Percentiles rank a stretch among this genome's conserved stretches.
phyloP scores from a whole-genome alignment of 805 yeast genomes.

The Kodamaea fukazawae region DNA sequence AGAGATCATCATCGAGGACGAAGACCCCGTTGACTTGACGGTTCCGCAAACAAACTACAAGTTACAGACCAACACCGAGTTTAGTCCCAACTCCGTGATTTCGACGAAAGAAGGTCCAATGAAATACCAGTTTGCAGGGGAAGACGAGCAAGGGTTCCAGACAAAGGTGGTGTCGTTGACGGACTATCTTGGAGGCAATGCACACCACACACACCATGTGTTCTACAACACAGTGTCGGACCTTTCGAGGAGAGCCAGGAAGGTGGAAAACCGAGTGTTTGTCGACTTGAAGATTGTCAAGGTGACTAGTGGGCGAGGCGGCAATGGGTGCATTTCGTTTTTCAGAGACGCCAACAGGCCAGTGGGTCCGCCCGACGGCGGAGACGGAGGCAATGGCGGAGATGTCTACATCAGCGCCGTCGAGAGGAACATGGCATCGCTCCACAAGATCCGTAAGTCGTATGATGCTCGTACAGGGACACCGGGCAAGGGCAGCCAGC shows the following conservation, averaged over 20 bases:
- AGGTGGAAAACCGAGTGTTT: conserved; percentile 38
- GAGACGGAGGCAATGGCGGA: conserved; percentile 97
- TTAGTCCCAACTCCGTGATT: not conserved
- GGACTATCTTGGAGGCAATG: conserved; percentile 41
- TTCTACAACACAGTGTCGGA: conserved; percentile 30
- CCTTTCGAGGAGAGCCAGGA: conserved; percentile 27
- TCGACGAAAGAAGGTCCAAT: not conserved
- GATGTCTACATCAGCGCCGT: conserved; percentile 79
- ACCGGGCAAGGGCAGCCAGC: conserved; percentile 69
- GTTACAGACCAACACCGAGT: not conserved
- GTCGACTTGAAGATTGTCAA: conserved; percentile 66
- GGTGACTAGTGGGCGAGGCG: conserved; percentile 79
- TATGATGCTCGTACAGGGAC: conserved; percentile 74
- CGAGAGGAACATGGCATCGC: conserved; percentile 57
- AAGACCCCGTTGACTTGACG: not conserved
- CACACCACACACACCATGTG: conserved; percentile 39
- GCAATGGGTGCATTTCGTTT: conserved; percentile 84
- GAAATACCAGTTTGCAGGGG: not conserved
- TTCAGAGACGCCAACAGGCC: conserved; percentile 81
- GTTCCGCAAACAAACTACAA: conserved; percentile 5
- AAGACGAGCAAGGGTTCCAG: not conserved
- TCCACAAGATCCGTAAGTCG: conserved; percentile 64
- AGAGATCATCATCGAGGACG: not conserved
- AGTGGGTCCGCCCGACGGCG: conserved; percentile 97
- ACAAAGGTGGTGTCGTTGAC: conserved; percentile 22